Percentiles rank a stretch among this genome's conserved stretches.
These are phyloP conservation scores for Heterobasidion occidentale DNA, from an alignment of 1,284 basidiomycete genomes.

Conservation along the genomic window DNA sequence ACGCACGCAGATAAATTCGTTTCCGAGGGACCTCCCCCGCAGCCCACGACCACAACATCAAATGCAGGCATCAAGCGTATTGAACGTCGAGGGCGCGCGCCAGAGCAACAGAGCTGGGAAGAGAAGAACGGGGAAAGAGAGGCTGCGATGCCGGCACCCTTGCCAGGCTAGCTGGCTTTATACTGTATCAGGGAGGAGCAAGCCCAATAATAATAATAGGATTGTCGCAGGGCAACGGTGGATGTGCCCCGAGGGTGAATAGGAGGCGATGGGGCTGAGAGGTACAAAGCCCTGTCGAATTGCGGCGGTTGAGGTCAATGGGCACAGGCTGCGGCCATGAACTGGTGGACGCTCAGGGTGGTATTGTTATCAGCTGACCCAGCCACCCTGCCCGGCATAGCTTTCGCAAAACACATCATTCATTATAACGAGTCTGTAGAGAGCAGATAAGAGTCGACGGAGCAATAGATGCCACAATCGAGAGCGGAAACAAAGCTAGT, in stretches of 20 bases:
- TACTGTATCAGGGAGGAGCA: not conserved
- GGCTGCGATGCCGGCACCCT: not conserved
- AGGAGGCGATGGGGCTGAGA: no score
- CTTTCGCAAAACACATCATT: not conserved
- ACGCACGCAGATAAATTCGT: conserved; percentile 67
- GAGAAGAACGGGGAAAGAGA: not conserved
- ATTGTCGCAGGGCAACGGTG: no score
- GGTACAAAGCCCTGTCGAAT: no score
- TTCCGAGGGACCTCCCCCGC: conserved; percentile 71
- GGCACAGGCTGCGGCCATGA: not conserved
- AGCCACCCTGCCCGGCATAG: not conserved
- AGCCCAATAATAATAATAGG: no score
- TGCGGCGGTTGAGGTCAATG: no score
- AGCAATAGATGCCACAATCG: conserved; percentile 2
- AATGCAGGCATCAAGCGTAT: conserved; percentile 35
- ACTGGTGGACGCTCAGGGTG: not conserved
- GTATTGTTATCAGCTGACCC: not conserved
- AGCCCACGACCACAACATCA: conserved; percentile 67
- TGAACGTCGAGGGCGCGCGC: not conserved
- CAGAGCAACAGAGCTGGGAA: not conserved
- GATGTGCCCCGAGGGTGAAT: no score
- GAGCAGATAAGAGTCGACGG: not conserved
- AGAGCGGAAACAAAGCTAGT: conserved; percentile 2
- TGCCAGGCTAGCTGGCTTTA: not conserved
- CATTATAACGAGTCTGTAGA: conserved; percentile 3